Evolutionary conservation across 331 rosid species (phyloP).

Genomic region (Quercus tomentella): DNA sequence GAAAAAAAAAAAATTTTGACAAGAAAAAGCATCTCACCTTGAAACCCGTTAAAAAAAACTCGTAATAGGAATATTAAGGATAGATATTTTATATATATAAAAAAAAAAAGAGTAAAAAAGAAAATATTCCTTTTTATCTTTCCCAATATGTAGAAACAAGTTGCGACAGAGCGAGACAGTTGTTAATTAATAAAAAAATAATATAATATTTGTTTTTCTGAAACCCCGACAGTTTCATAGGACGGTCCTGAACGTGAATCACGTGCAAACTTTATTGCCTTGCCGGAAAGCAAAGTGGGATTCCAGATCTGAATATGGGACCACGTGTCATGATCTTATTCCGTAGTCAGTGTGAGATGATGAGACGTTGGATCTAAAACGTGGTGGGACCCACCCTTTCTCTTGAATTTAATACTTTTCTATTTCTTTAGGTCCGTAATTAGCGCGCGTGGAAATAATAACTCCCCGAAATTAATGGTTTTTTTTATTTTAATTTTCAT

Average conservation of each 20-base stretch:
- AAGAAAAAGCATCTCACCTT: too few relatives aligned
- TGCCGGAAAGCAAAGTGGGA: not conserved
- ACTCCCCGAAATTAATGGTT: not conserved
- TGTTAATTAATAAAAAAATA: too few relatives aligned
- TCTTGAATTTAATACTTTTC: not conserved
- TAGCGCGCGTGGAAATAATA: not conserved
- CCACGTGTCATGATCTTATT: constrained; percentile 1
- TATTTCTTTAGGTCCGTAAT: not conserved
- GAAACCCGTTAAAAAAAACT: too few relatives aligned
- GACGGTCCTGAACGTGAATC: not conserved
- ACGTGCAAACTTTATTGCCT: constrained; percentile 12
- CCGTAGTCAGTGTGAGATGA: not conserved
- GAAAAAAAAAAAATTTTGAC: too few relatives aligned
- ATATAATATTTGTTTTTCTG: too few relatives aligned
- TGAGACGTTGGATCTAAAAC: not conserved
- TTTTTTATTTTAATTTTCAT: not conserved
- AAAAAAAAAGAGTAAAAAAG: too few relatives aligned
- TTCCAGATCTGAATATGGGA: not conserved
- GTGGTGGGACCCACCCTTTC: not conserved
- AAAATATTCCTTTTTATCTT: too few relatives aligned
- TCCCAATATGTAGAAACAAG: too few relatives aligned
- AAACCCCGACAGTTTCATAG: not conserved
- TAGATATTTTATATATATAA: too few relatives aligned
- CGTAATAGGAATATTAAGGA: too few relatives aligned
- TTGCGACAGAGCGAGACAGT: not conserved